Base-by-base conservation (phyloP, 2,329 filamentous ascomycete genomes). In the Trichoderma sp. region DNA sequence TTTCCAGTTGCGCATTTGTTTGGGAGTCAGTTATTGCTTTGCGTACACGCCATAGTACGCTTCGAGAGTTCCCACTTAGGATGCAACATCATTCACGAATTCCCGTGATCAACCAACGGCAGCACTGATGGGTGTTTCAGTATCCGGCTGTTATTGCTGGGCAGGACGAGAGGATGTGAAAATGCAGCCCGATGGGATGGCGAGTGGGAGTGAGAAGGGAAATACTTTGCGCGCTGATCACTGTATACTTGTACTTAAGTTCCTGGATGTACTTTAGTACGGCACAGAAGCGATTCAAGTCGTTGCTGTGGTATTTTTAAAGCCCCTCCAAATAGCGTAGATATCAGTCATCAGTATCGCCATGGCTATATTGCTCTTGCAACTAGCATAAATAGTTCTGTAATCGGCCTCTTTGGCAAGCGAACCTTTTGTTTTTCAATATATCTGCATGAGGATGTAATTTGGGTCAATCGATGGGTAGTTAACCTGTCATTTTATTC, bases 31-130 rank as follows among this genome's bases (percentile, higher is more conserved):
- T 11, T 34, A 34, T 34, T 34, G 16, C 32, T 37, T 37, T 54
- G 32, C 34, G 51, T 65, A 65, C 61, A 30, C 51, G 24, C 18
- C 56, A 28, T 28, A n/a, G 26, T 46, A 43, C n/a, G 26, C 21
- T 37, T 49, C 32, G 60, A 59, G 60, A 59, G 63, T 37, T 66
- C 63, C 63, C 63, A 66, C 63, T 37, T 59, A 16, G 21, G 21
- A 34, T 66, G 63, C 16, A 59, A 66, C 63, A 28, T 37, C 26
- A 21, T 16, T 46, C 21, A 55, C 49, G 43, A 16, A n/a, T 18
- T n/a, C 18, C 7, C 43, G 49, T n/a, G 24, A 39, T n/a, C 8
- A 5, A 34, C 63, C 54, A 66, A 66, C 63, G 37, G 8, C 8
- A 51, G 39, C 26, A 16, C 37, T 49, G 54, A 46, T 14, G 24